Base-by-base conservation (phyloP, 768 basidiomycete genomes). In the Trametes maxima region DNA sequence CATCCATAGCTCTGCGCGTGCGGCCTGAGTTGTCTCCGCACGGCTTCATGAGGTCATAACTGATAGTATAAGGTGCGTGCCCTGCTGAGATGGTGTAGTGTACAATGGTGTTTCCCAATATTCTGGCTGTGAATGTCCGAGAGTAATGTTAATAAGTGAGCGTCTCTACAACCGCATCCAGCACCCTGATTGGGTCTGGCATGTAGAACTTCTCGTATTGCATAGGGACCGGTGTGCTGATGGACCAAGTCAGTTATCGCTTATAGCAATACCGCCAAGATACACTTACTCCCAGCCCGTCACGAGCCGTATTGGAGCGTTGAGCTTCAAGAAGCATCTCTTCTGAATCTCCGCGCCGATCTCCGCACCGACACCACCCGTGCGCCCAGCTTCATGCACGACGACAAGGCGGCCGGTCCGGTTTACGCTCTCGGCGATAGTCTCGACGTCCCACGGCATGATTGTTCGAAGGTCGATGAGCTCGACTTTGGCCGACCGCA, bases 151-250 rank as follows among this genome's bases (percentile, higher is more conserved):
- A 92, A 72, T 87, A 96, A 25, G 80, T 74, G 67, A 96, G 77
- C 2, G 94, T 94, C 72, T 95, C 90, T 49, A 95, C 80, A 12
- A 95, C 77, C 22, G 86, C 90, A 69, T 96, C 94, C 60, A 95
- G 72, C 42, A 97, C 79, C 52, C 94, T 82, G 64, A 98, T 79
- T 2, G 89, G 80, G 70, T 97, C 95, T 0, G 95, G 95, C 68
- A 95, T 87, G 75, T 90, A 86, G 74, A 97, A 96, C 75, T 92
- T 95, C 77, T 98, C 95, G 68, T 85, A 97, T 57, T 89, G 87
- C 65, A 97, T 77, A 37, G 85, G 89, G 22, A 86, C 86, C 2
- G 94, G 94, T n/a, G 87, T 85, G 66, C 92, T 95, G 57, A 40
- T 46, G 54, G 17, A 52, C 10, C 21, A 64, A 19, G 21, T 54